A percentile compares a stretch with the other conserved stretches of the same genome.
Conservation (phyloP, 345 rosid species). For the Odontarrhena argentea region DNA sequence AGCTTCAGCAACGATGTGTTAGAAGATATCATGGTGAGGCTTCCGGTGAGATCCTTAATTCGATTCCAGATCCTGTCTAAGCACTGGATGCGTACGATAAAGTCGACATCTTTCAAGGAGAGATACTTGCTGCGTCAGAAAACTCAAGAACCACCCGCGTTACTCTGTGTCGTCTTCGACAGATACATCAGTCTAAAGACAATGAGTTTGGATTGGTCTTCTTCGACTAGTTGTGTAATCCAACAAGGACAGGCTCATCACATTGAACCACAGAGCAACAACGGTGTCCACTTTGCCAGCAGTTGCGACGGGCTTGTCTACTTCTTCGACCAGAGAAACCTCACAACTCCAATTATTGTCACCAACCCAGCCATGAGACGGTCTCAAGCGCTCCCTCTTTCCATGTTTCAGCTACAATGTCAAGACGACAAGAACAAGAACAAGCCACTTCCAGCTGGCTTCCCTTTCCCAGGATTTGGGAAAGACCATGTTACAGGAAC, state of each 20-base stretch:
- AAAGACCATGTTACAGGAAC: neutral
- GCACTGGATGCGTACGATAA: no score
- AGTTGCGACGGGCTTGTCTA: neutral
- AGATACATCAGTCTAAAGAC: neutral
- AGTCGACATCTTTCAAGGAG: no score
- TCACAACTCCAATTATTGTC: neutral
- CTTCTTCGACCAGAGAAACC: neutral
- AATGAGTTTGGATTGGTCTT: neutral
- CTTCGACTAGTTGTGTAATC: neutral
- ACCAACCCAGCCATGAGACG: neutral
- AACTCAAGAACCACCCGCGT: no score
- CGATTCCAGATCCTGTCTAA: slow-evolving; percentile 8
- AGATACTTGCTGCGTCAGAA: no score
- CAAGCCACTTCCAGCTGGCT: neutral
- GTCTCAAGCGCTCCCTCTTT: neutral
- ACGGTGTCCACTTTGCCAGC: neutral
- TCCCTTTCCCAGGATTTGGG: neutral
- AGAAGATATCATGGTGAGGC: neutral
- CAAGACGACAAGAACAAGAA: neutral
- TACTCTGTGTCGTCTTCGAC: no score
- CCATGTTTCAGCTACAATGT: neutral
- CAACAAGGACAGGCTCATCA: neutral
- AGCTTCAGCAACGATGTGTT: neutral
- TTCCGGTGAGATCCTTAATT: neutral
- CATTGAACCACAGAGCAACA: neutral